phyloP scores from a whole-genome alignment of 371 early-diverging fungal species.

The Umbelopsis sp. region DNA sequence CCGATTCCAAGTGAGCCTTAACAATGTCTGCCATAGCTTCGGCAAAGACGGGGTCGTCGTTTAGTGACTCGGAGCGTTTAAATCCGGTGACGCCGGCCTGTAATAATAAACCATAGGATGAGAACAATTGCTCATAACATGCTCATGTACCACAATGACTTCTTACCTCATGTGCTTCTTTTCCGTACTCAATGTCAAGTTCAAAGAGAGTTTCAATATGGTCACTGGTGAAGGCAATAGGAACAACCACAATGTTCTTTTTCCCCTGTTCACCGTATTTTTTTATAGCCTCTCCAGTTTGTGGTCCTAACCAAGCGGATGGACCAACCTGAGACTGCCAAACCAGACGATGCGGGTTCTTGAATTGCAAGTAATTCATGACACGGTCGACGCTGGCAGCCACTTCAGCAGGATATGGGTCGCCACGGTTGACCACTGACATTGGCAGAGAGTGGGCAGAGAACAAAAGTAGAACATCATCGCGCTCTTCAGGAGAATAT shows the following conservation, averaged over 20 bases:
- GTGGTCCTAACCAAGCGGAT: constrained; percentile 91
- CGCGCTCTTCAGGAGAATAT: constrained; percentile 68
- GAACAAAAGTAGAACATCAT: constrained; percentile 83
- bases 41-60: constrained; percentile 88
- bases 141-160: too few species aligned
- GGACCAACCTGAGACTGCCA: constrained; percentile 99
- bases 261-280: constrained; percentile 76
- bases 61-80: constrained; percentile 88
- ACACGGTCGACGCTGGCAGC: constrained; percentile 89
- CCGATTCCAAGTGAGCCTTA: constrained; percentile 70
- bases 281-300: constrained; percentile 81
- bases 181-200: constrained; percentile 89
- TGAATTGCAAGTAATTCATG: constrained; percentile 69
- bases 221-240: constrained; percentile 95
- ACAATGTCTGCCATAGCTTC: constrained; percentile 89
- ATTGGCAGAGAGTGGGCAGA: constrained; percentile 97
- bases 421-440: constrained; percentile 89
- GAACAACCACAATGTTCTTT: constrained; percentile 83
- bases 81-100: constrained; percentile 78
- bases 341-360: constrained; percentile 89
- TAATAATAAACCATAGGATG: neutral
- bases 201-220: constrained; percentile 97
- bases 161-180: constrained; percentile 80
- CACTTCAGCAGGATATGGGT: constrained; percentile 91
- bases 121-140: neutral